phyloP scores from a whole-genome alignment of 306 rosid genomes.

The Sesbania bispinosa region DNA sequence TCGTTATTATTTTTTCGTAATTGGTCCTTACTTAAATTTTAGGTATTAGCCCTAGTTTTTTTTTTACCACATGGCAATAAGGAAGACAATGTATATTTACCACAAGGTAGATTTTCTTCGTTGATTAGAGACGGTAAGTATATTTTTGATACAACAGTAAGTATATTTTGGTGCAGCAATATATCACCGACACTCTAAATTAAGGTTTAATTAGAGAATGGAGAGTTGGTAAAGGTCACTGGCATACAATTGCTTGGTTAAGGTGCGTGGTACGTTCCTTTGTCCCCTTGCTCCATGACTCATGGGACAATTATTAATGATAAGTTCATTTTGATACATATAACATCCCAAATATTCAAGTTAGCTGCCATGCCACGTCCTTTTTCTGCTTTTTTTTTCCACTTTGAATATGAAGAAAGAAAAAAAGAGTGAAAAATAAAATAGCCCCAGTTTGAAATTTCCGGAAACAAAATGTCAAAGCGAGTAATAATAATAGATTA shows the following conservation, averaged over 20 bases:
- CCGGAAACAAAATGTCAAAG: not conserved
- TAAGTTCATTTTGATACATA: not conserved
- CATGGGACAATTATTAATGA: not conserved
- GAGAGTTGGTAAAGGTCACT: not conserved
- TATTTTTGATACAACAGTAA: no score
- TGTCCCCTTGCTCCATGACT: not conserved
- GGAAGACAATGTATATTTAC: no score
- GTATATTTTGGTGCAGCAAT: no score
- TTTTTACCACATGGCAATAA: no score
- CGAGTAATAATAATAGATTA: not conserved
- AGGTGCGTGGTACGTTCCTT: not conserved
- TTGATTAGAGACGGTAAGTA: no score
- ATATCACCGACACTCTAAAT: no score
- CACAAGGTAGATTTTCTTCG: no score
- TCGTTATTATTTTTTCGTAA: no score
- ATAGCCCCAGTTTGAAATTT: not conserved
- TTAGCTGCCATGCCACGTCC: not conserved
- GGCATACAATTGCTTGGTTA: not conserved
- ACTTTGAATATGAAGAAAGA: not conserved
- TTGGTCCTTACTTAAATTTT: no score
- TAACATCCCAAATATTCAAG: not conserved
- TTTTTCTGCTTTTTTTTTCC: not conserved
- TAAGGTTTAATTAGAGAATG: not conserved
- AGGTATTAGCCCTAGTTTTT: no score
- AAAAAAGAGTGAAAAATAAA: not conserved